Conservation (phyloP, 2,329 filamentous ascomycete species). For the Neofusicoccum umdonicola region DNA sequence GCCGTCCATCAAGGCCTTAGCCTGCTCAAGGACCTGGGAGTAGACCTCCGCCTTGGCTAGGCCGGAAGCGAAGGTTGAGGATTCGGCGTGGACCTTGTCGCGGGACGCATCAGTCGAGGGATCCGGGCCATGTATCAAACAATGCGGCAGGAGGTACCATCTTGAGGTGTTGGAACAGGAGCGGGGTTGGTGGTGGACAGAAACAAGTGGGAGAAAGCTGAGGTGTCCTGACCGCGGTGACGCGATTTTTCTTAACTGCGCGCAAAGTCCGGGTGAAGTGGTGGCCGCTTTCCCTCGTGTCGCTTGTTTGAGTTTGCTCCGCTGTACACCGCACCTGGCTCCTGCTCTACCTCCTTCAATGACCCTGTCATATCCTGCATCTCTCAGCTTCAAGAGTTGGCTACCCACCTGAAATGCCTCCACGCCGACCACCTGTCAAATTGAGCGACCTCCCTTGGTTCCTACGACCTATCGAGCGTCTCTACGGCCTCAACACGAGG, state of each 20-base stretch:
- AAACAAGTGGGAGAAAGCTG: not conserved
- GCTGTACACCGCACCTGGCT: too few species aligned
- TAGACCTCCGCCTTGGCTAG: slow-evolving; percentile 72
- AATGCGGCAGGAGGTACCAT: not conserved
- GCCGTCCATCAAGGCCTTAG: slow-evolving; percentile 65
- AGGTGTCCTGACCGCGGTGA: not conserved
- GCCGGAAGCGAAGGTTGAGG: slow-evolving; percentile 67
- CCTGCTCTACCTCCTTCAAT: too few species aligned
- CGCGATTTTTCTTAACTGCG: slow-evolving; percentile 3
- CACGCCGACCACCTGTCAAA: too few species aligned
- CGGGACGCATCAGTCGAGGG: not conserved
- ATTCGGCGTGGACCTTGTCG: slow-evolving; percentile 70
- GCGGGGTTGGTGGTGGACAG: not conserved
- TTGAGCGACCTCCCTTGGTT: too few species aligned
- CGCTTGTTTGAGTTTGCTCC: too few species aligned
- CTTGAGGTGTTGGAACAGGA: not conserved
- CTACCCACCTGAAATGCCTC: too few species aligned
- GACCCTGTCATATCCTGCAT: too few species aligned
- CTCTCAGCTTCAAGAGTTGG: too few species aligned
- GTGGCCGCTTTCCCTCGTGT: not conserved
- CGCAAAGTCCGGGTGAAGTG: not conserved
- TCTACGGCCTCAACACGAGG: too few species aligned
- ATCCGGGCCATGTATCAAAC: not conserved
- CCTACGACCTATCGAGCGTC: too few species aligned
- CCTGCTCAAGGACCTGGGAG: slow-evolving; percentile 69